Conservation (phyloP, 345 rosid genomes). For the Pistacia integerrima region DNA sequence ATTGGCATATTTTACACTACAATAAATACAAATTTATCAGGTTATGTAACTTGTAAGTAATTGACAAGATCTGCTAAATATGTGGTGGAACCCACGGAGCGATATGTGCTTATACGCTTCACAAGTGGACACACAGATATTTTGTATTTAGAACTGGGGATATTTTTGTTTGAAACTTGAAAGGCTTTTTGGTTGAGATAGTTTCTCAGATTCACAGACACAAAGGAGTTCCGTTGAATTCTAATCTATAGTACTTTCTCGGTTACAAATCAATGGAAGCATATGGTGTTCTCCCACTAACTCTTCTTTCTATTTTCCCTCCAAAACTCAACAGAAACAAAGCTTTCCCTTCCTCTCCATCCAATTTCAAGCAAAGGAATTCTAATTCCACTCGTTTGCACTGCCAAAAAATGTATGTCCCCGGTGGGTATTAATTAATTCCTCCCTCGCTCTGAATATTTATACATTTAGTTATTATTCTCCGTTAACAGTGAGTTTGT, state of each 20-base stretch:
- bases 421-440: slow-evolving; percentile 41
- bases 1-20: no score
- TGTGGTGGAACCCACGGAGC: no score
- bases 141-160: background rate
- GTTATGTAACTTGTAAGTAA: no score
- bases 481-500: background rate
- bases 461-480: background rate
- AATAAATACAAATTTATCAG: no score
- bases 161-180: slow-evolving; percentile 11
- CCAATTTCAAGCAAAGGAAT: slow-evolving; percentile 17
- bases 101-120: no score
- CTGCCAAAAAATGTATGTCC: slow-evolving; percentile 69
- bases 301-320: slow-evolving; percentile 31
- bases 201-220: no score
- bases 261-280: slow-evolving; percentile 29
- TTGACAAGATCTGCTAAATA: no score
- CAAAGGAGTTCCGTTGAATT: no score
- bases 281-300: slow-evolving; percentile 22
- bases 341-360: slow-evolving; percentile 25
- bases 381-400: slow-evolving; percentile 27
- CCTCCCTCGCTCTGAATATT: background rate
- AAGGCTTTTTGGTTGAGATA: background rate
- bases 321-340: slow-evolving; percentile 19
- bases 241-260: background rate
- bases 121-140: background rate